Evolutionary conservation across 2,329 filamentous ascomycete species (phyloP).

Genomic region (Fusarium luffae): DNA sequence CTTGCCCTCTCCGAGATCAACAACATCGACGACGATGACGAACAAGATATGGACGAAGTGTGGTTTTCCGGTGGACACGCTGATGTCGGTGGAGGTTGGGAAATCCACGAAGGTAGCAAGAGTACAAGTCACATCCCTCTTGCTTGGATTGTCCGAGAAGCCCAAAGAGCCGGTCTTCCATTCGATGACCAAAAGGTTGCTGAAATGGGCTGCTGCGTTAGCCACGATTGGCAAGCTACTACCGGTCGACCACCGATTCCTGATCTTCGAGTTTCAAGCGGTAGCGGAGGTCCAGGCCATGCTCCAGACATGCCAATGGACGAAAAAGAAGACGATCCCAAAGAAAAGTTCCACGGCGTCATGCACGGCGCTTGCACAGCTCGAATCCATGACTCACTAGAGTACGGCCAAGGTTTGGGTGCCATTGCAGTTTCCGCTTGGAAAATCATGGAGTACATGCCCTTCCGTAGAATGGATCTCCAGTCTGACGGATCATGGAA

Average conservation of each 20-base stretch:
- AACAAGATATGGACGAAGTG: constrained; percentile 81
- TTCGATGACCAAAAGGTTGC: constrained; percentile 77
- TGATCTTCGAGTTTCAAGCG: constrained; percentile 46
- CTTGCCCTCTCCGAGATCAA: constrained; percentile 43
- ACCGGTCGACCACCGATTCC: constrained; percentile 44
- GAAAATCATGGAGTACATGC: constrained; percentile 85
- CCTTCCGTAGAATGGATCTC: constrained; percentile 84
- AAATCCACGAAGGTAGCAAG: constrained; percentile 65
- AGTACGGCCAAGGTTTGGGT: constrained; percentile 70
- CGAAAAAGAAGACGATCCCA: constrained; percentile 38
- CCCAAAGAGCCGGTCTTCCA: constrained; percentile 70
- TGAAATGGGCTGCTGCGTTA: constrained; percentile 67
- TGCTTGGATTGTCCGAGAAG: constrained; percentile 74
- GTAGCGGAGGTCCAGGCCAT: constrained; percentile 30
- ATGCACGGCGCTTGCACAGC: constrained; percentile 67
- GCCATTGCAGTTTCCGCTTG: constrained; percentile 70
- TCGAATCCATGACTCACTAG: constrained; percentile 76
- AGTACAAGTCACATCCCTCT: constrained; percentile 75
- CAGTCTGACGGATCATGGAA: constrained; percentile 79
- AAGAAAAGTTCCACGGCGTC: constrained; percentile 63
- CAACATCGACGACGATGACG: constrained; percentile 59
- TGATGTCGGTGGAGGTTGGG: constrained; percentile 83
- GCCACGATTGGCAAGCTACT: constrained; percentile 7
- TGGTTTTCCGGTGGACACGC: constrained; percentile 85
- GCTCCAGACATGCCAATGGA: constrained; percentile 39